Percentiles rank a stretch among this genome's conserved stretches.
Conservation (phyloP, 306 rosid species). For the Quercus engelmannii region DNA sequence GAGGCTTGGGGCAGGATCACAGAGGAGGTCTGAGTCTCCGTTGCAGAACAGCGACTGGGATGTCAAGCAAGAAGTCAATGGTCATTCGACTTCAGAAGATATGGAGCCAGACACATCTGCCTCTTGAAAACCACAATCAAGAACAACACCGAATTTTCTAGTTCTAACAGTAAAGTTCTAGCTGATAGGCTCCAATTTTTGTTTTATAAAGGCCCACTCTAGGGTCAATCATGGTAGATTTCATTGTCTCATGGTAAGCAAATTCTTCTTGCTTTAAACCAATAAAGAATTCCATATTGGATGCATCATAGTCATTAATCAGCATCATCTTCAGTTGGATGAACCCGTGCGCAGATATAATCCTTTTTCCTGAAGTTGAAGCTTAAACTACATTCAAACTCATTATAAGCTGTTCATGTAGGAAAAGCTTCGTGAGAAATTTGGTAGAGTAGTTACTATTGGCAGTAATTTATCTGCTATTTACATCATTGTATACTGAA, state of each 20-base stretch:
- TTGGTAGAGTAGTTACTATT: background rate
- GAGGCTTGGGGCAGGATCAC: conserved; percentile 37
- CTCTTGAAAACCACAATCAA: conserved; percentile 45
- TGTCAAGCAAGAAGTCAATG: no score
- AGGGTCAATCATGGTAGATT: conserved; percentile 33
- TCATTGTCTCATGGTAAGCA: conserved; percentile 24
- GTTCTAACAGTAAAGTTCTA: conserved; percentile 36
- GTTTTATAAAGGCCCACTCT: conserved; percentile 30
- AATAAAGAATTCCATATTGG: conserved; percentile 30
- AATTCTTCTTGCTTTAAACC: conserved; percentile 20
- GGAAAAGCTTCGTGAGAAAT: background rate
- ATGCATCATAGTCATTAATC: background rate
- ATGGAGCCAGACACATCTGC: conserved; percentile 37
- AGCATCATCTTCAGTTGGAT: conserved; percentile 1
- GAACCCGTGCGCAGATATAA: conserved; percentile 5
- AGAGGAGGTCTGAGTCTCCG: conserved; percentile 31
- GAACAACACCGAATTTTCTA: conserved; percentile 34
- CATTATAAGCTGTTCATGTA: background rate
- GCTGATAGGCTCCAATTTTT: conserved; percentile 42
- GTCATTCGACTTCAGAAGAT: conserved; percentile 28
- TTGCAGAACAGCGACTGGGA: conserved; percentile 40
- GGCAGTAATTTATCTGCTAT: background rate
- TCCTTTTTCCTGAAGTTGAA: background rate
- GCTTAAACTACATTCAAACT: background rate
- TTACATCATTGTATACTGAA: no score